phyloP scores from a whole-genome alignment of 2,329 filamentous ascomycete genomes.

The Celoporthe dispersa region DNA sequence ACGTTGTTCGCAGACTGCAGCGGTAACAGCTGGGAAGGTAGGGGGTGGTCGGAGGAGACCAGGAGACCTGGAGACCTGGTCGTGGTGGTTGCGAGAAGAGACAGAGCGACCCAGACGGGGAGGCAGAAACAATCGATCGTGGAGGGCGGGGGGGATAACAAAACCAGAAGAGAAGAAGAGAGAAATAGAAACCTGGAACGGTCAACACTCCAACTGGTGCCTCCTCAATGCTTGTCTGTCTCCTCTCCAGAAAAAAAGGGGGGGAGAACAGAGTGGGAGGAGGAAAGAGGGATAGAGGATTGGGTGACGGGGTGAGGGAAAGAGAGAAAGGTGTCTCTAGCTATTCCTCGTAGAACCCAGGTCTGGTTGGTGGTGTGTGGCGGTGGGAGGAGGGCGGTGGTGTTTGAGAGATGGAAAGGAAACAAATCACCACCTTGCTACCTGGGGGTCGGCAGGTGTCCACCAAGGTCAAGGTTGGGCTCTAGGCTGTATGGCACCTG shows the following conservation, averaged over 20 bases:
- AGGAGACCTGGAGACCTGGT: not conserved
- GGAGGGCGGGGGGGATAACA: not conserved
- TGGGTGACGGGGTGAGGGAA: slow-evolving; percentile 16
- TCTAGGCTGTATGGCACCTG: not conserved
- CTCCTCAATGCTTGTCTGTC: slow-evolving; percentile 9
- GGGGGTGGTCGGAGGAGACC: not conserved
- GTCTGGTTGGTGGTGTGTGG: not conserved
- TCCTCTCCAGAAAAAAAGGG: not conserved
- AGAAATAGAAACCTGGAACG: slow-evolving; percentile 27
- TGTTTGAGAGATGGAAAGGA: slow-evolving; percentile 8
- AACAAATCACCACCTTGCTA: slow-evolving; percentile 5
- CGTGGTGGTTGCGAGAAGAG: not conserved
- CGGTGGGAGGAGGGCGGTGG: not conserved
- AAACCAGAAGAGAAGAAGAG: slow-evolving; percentile 1
- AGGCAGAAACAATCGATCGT: not conserved
- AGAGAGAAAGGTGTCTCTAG: slow-evolving; percentile 25
- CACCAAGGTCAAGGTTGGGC: not conserved
- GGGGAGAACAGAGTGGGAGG: not conserved
- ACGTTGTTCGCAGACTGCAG: not conserved
- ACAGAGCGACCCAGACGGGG: not conserved
- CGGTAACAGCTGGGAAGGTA: not conserved
- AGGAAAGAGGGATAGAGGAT: slow-evolving; percentile 11
- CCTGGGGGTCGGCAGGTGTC: not conserved
- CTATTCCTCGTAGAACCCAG: slow-evolving; percentile 25
- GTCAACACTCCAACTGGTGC: slow-evolving; percentile 28